Conservation (phyloP, 2,329 filamentous ascomycete genomes). For the Diaporthe vaccinii region DNA sequence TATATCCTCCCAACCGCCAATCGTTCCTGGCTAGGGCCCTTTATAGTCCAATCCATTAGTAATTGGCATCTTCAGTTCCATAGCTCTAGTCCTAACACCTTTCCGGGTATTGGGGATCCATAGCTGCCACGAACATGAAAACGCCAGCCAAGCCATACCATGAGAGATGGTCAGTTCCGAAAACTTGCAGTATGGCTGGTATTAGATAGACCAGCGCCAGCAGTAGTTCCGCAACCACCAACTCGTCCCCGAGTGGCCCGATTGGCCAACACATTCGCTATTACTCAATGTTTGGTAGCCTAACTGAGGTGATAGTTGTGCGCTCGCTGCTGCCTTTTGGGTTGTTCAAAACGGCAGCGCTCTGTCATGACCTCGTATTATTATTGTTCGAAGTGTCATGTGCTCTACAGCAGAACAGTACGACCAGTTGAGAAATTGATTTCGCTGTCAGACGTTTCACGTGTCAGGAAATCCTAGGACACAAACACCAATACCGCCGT, state of each 20-base stretch:
- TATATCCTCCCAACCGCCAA: neutral
- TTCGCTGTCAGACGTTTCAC: neutral
- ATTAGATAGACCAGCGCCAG: neutral
- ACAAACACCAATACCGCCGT: neutral
- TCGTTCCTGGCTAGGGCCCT: neutral
- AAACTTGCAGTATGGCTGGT: neutral
- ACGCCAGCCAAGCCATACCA: neutral
- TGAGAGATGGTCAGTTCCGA: neutral
- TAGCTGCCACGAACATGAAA: too few relatives aligned
- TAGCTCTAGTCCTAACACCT: neutral
- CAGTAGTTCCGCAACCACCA: neutral
- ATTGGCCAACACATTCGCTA: neutral
- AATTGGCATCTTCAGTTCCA: neutral
- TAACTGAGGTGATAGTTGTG: neutral
- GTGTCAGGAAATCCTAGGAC: neutral
- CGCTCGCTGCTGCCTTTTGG: neutral
- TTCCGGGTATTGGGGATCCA: neutral
- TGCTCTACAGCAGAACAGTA: neutral
- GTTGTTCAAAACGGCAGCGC: neutral
- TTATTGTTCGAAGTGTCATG: neutral
- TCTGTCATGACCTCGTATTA: too few relatives aligned
- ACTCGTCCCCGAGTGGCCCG: neutral
- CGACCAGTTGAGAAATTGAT: neutral
- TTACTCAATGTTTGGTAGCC: neutral
- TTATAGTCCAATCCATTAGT: neutral